Evolutionary conservation across 495 filamentous ascomycete species (phyloP), one percentile per base, ranked within the genome.

Genomic region (Lophium mytilinum): DNA sequence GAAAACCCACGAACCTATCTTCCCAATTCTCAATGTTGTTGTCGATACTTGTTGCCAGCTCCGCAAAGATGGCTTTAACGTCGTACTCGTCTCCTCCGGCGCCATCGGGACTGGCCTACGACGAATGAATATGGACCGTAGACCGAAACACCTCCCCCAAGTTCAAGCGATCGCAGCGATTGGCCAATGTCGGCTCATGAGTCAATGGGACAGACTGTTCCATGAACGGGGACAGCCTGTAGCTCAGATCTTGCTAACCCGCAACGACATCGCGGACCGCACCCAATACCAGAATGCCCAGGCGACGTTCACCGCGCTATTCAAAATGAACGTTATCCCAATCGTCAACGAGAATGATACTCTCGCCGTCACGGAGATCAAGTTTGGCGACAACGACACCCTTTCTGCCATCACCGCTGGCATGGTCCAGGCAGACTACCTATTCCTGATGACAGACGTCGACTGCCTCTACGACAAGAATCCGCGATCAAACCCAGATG

Each of bases 271-370:
- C 72, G 88, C 90, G 4, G 91, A 98, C 86, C 83, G 88, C 57
- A 93, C 90, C 37, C 85, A 95, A 80, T 98, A 97, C 72, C 78
- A 89, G 58, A 97, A 97, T 74, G 93, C 93, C 1, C 88, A 94
- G 72, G 96, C 95, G 65, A 96, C 93, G 1, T 85, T 98, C 60
- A 75, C 80, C 37, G 90, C 95, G 70, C 77, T 98, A 18, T 77
- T 98, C 36, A 83, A 88, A 57, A 96, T 96, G 93, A 89, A 89
- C 0, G 91, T 96, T 11, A 93, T 98, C 57, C 94, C 93, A 2
- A 96, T 98, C 60, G 93, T 98, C 56, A 98, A 98, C 64, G 93
- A 98, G 71, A 98, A 98, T 70, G 93, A 98, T 71, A 98, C 94
- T 6, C 73, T 98, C 43, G 88, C 91, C 41, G 93, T 98, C 66